These are phyloP conservation scores for Solanum hybrid DNA, from an alignment of 305 asterid species.

Conservation along the genomic window DNA sequence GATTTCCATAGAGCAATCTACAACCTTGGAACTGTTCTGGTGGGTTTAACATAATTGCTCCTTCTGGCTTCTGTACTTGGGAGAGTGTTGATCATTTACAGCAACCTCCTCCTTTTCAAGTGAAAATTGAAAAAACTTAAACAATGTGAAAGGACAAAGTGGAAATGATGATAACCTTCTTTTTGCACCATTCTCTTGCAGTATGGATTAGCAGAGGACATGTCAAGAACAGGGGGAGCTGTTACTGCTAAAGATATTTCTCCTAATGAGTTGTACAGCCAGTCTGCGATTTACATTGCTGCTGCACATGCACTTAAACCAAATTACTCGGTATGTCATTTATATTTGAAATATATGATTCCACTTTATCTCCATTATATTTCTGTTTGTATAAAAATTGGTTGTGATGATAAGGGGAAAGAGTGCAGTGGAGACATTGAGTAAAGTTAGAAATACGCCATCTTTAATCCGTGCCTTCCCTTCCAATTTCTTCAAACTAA, in stretches of 20 bases:
- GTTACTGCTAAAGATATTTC: slow-evolving; percentile 54
- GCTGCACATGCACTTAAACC: slow-evolving; percentile 97
- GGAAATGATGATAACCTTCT: slow-evolving; percentile 4
- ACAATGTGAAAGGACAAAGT: neutral
- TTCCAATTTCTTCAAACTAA: neutral
- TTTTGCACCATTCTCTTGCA: slow-evolving; percentile 27
- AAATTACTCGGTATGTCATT: slow-evolving; percentile 65
- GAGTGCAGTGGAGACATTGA: neutral
- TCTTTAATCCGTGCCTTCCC: neutral
- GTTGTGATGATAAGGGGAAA: neutral
- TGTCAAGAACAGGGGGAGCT: slow-evolving; percentile 84
- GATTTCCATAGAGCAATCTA: slow-evolving; percentile 99
- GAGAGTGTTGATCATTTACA: slow-evolving; percentile 5
- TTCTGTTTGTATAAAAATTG: neutral
- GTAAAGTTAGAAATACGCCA: neutral
- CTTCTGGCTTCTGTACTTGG: slow-evolving; percentile 4
- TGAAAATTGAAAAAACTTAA: slow-evolving; percentile 3
- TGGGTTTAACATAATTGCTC: slow-evolving; percentile 33
- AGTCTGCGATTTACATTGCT: slow-evolving; percentile 91
- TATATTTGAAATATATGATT: slow-evolving; percentile 4
- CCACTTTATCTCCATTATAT: neutral
- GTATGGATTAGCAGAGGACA: slow-evolving; percentile 98
- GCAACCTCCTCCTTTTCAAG: neutral
- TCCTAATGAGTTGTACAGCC: slow-evolving; percentile 90
- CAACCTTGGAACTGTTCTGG: slow-evolving; percentile 99